Evolutionary conservation across 208 protist species (phyloP).

Genomic region (Leishmania amazonensis): DNA sequence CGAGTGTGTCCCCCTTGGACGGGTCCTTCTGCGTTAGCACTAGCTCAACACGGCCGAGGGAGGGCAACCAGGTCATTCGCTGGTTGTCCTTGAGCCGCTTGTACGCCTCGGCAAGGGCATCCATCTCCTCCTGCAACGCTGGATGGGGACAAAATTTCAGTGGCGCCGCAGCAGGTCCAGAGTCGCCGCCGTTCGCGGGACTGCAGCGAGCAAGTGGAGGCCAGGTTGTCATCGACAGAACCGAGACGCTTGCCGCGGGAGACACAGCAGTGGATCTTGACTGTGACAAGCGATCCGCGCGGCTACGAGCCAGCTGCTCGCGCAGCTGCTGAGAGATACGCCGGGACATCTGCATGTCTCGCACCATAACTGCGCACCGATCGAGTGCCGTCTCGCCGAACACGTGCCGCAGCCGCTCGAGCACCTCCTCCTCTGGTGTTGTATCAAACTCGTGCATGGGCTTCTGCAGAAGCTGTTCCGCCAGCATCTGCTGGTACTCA

Average conservation of each 20-base stretch:
- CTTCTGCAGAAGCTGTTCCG: conserved; percentile 69
- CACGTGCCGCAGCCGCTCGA: conserved; percentile 86
- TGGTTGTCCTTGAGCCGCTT: conserved; percentile 65
- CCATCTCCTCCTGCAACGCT: conserved; percentile 54
- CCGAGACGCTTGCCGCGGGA: conserved; percentile 48
- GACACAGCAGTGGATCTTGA: neutral
- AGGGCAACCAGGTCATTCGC: conserved; percentile 68
- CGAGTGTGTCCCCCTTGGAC: conserved; percentile 30
- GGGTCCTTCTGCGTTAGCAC: conserved; percentile 59
- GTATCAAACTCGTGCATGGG: conserved; percentile 82
- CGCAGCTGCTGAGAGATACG: conserved; percentile 69
- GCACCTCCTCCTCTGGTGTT: conserved; percentile 78
- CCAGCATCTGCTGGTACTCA: conserved; percentile 78
- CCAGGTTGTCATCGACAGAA: conserved; percentile 80
- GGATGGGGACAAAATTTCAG: conserved; percentile 62
- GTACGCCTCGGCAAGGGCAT: conserved; percentile 54
- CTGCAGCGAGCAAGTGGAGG: conserved; percentile 40
- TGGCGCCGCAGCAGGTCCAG: conserved; percentile 35
- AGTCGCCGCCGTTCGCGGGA: conserved; percentile 12
- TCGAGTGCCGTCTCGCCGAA: conserved; percentile 78
- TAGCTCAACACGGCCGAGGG: conserved; percentile 63
- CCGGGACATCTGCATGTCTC: conserved; percentile 81
- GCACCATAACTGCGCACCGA: conserved; percentile 83
- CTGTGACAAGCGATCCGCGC: neutral
- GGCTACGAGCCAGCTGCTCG: conserved; percentile 22